Percentiles rank a stretch among this genome's conserved stretches.
These are phyloP conservation scores for Bruguiera sexangula DNA, from an alignment of 345 rosid genomes.

Conservation along the genomic window DNA sequence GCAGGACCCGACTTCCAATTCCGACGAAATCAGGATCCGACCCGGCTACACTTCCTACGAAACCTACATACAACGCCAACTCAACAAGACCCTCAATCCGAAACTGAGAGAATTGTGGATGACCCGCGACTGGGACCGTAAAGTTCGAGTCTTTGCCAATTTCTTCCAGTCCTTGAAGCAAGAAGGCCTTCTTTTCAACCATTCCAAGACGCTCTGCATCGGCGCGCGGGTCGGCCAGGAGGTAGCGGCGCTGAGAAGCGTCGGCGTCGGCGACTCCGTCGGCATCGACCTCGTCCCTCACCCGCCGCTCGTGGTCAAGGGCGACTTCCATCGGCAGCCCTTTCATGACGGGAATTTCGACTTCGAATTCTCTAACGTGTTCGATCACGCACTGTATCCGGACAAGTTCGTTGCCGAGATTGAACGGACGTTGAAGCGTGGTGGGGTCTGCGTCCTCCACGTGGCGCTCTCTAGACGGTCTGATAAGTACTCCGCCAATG, in stretches of 20 bases:
- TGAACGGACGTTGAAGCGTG: conserved; percentile 71
- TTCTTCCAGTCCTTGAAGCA: conserved; percentile 49
- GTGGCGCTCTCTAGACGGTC: conserved; percentile 56
- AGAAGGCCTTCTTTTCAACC: conserved; percentile 39
- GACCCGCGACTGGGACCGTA: conserved; percentile 89
- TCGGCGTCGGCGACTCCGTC: conserved; percentile 65
- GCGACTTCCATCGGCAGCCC: conserved; percentile 83
- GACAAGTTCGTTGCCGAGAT: conserved; percentile 68
- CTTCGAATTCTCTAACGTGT: conserved; percentile 91
- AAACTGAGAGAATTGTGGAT: conserved; percentile 71
- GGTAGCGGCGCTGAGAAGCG: conserved; percentile 63
- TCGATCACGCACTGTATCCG: conserved; percentile 86
- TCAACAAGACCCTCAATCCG: conserved; percentile 86
- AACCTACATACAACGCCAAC: conserved; percentile 84
- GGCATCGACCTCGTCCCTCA: conserved; percentile 87
- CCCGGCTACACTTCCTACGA: conserved; percentile 74
- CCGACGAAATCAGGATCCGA: conserved; percentile 54
- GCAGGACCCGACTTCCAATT: background rate
- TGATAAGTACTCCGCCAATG: conserved; percentile 91
- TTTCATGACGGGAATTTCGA: conserved; percentile 63
- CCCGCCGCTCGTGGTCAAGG: conserved; percentile 70
- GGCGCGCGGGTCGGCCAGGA: conserved; percentile 96
- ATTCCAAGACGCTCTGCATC: conserved; percentile 64
- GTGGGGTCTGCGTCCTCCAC: conserved; percentile 71
- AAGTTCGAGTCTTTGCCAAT: conserved; percentile 58